A percentile compares a stretch with the other conserved stretches of the same genome.
phyloP scores from a whole-genome alignment of 495 filamentous ascomycete species.

The Penicillium riverlandense region DNA sequence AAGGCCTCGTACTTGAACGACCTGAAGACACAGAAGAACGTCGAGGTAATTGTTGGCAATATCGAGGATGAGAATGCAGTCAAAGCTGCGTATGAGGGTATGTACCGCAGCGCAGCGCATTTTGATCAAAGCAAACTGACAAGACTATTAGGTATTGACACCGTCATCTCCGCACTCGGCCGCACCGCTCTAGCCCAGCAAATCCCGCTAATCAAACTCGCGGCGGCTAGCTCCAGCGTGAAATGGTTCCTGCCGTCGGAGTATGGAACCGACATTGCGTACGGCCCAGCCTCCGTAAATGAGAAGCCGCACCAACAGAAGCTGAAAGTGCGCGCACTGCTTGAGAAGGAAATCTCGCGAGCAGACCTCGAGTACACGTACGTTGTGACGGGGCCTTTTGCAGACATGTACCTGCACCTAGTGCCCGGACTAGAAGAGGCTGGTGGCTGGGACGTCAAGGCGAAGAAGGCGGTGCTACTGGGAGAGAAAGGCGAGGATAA shows the following conservation, averaged over 20 bases:
- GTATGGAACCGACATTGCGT: constrained; percentile 70
- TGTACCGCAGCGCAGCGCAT: neutral
- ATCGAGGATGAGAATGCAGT: constrained; percentile 46
- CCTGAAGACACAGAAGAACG: constrained; percentile 38
- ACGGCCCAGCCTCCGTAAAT: constrained; percentile 46
- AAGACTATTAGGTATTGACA: constrained; percentile 44
- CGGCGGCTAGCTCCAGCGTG: constrained; percentile 46
- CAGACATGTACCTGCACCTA: constrained; percentile 53
- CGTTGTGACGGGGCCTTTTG: constrained; percentile 61
- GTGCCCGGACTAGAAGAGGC: constrained; percentile 19
- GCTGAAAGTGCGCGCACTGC: constrained; percentile 53
- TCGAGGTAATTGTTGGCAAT: constrained; percentile 55
- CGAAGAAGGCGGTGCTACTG: constrained; percentile 51
- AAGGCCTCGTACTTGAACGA: constrained; percentile 26
- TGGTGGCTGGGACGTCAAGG: constrained; percentile 49
- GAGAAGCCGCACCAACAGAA: constrained; percentile 68
- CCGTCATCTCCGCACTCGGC: constrained; percentile 58
- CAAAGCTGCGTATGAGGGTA: constrained; percentile 44
- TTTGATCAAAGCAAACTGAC: neutral
- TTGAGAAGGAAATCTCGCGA: constrained; percentile 37
- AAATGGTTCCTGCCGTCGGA: constrained; percentile 66
- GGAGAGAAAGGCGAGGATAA: constrained; percentile 43
- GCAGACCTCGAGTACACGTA: constrained; percentile 53
- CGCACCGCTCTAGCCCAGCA: constrained; percentile 50
- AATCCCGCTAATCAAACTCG: constrained; percentile 50